Evolutionary conservation across 768 basidiomycete species (phyloP), one percentile per base, ranked within the genome.

Genomic region (Lanmaoa rubissima): DNA sequence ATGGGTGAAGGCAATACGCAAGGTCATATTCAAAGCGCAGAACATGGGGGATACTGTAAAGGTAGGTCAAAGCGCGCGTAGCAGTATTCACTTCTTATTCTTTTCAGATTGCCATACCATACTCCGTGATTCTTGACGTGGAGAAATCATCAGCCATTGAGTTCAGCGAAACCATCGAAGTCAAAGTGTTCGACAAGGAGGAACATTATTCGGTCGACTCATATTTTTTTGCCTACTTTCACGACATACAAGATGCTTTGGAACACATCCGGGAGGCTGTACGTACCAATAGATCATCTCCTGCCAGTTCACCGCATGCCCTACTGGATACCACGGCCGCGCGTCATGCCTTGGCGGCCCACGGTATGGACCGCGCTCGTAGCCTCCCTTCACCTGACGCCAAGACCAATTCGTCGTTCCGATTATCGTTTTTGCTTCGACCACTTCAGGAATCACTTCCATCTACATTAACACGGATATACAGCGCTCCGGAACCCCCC

Each of bases 21-120:
- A 90, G 72, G 88, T 94, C 53, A 94, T 98, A 53, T 95, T 98
- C 77, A 93, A 94, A 69, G 88, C 90, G 16, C 95, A 98, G 76
- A 97, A 98, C 71, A 88, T 88, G 80, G 96, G 97, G 3, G 94
- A 98, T 65, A 90, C 85, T 64, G 94, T 98, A 62, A 98, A 98
- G 82, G 92, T 90, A 61, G 28, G 72, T 63, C 26, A 50, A 7
- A 46, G 31, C 50, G 32, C 4, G 42, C 8, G 28, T 5, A n/a
- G 17, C 13, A 12, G 32, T 42, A 14, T 42, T 49, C 31, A 36
- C 31, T 40, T 50, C 58, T 68, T 45, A 59, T 32, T 34, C 46
- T 44, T 47, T 44, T 19, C 60, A 86, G 92, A 94, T 99, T 66
- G 93, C 94, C 31, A 93, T 99, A 48, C 97, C 96, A 0, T 93